phyloP scores from a whole-genome alignment of 768 basidiomycete species.

The Cystofilobasidium capitatum region DNA sequence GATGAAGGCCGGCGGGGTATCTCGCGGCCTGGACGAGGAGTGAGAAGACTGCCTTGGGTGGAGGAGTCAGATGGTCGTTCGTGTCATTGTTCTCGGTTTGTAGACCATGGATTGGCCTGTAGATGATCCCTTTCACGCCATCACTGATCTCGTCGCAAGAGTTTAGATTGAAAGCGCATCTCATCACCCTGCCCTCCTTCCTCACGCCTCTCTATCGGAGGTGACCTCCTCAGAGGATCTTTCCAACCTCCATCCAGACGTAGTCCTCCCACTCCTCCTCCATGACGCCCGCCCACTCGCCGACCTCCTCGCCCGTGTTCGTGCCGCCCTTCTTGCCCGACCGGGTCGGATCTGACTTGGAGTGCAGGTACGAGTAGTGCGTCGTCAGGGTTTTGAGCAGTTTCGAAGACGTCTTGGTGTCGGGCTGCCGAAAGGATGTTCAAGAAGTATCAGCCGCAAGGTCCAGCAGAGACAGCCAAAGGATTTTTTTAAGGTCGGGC shows the following conservation, averaged over 20 bases:
- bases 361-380: constrained; percentile 71
- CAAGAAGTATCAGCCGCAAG: background rate
- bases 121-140: too few species aligned
- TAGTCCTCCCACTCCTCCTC: constrained; percentile 96
- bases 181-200: too few species aligned
- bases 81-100: too few species aligned
- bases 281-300: constrained; percentile 50
- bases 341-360: constrained; percentile 48
- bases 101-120: too few species aligned
- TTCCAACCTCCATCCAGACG: constrained; percentile 84
- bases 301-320: constrained; percentile 28
- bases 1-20: too few species aligned
- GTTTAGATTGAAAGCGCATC: too few species aligned
- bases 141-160: too few species aligned
- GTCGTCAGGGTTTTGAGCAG: constrained; percentile 59
- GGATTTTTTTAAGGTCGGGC: constrained; percentile 25
- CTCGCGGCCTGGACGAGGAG: too few species aligned
- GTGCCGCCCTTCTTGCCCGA: constrained; percentile 41
- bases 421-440: constrained; percentile 53
- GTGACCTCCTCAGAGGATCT: constrained; percentile 55
- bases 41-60: too few species aligned
- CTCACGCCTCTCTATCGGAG: too few species aligned
- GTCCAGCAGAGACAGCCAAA: background rate
- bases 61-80: too few species aligned
- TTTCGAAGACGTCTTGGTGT: constrained; percentile 72